These are phyloP conservation scores for Leccinum aurantiacum DNA, from an alignment of 768 basidiomycete genomes.

Conservation along the genomic window DNA sequence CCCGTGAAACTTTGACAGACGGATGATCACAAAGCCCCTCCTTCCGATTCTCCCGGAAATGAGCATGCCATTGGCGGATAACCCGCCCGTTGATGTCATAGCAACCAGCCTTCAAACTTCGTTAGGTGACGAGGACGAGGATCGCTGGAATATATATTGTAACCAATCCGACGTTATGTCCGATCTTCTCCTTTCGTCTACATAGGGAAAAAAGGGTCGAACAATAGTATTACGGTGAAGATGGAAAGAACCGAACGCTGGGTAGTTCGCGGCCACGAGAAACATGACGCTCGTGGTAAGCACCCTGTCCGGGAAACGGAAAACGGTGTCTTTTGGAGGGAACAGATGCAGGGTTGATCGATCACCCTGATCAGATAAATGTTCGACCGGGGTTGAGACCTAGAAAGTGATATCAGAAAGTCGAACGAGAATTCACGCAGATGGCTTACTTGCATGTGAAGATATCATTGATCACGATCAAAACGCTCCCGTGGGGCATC, in stretches of 20 bases:
- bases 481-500: background rate
- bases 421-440: background rate
- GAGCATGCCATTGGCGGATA: background rate
- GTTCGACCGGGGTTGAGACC: background rate
- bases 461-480: slow-evolving; percentile 12
- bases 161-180: background rate
- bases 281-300: background rate
- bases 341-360: background rate
- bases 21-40: background rate
- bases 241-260: background rate
- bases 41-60: background rate
- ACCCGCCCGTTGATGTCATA: background rate
- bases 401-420: background rate
- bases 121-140: background rate
- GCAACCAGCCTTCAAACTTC: background rate
- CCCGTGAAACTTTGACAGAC: background rate
- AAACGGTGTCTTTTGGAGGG: background rate
- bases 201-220: background rate
- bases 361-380: background rate
- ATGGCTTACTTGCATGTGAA: background rate
- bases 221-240: background rate
- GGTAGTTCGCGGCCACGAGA: background rate
- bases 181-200: background rate
- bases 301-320: background rate
- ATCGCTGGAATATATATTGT: background rate